phyloP scores from a whole-genome alignment of 345 rosid species.

The Salix dunnii region DNA sequence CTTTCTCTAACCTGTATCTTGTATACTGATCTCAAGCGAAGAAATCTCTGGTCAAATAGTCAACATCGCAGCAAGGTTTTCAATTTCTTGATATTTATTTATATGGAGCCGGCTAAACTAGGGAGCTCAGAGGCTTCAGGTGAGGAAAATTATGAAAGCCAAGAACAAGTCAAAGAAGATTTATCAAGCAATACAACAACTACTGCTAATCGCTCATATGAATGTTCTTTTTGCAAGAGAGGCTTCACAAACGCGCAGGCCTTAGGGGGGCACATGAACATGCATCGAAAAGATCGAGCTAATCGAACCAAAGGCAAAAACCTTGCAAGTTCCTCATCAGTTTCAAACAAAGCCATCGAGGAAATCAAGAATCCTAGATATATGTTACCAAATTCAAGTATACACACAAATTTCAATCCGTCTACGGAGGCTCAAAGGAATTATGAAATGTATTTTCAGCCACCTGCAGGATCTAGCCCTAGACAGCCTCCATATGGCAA shows the following conservation, averaged over 20 bases:
- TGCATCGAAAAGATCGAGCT: slow-evolving; percentile 72
- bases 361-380: slow-evolving; percentile 28
- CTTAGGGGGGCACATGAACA: slow-evolving; percentile 85
- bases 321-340: not conserved
- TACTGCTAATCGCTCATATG: slow-evolving; percentile 43
- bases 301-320: slow-evolving; percentile 30
- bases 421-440: slow-evolving; percentile 26
- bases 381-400: slow-evolving; percentile 8
- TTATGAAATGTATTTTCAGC: slow-evolving; percentile 37
- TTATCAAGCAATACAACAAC: no score
- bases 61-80: no score
- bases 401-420: slow-evolving; percentile 11
- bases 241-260: slow-evolving; percentile 93
- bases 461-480: slow-evolving; percentile 19
- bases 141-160: slow-evolving; percentile 26
- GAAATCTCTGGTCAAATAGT: no score
- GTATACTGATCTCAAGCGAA: no score
- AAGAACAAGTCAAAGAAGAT: slow-evolving; percentile 18
- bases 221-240: slow-evolving; percentile 70
- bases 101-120: slow-evolving; percentile 33
- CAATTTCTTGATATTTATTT: not conserved
- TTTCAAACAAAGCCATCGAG: slow-evolving; percentile 11
- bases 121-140: slow-evolving; percentile 26
- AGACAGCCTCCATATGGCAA: not conserved
- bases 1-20: no score